phyloP scores from a whole-genome alignment of 2,329 filamentous ascomycete genomes.

The Claviceps quebecensis region DNA sequence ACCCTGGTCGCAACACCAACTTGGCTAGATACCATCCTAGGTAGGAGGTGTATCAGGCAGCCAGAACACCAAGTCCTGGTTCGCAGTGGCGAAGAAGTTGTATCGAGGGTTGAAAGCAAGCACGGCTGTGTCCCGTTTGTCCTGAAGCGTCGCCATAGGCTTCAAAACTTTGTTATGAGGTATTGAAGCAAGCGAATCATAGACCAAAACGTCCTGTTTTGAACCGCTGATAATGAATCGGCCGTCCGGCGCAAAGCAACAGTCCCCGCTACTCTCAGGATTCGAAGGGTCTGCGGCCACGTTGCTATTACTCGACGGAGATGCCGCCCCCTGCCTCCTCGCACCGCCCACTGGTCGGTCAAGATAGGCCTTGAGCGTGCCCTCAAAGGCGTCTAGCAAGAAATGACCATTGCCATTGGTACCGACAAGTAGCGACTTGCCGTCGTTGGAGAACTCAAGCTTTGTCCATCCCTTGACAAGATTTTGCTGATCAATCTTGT shows the following conservation, averaged over 20 bases:
- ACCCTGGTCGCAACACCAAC: background rate
- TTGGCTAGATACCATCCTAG: background rate
- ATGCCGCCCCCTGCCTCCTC: conserved; percentile 37
- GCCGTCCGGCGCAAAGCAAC: conserved; percentile 80
- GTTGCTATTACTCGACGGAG: conserved; percentile 11
- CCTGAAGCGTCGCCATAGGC: conserved; percentile 50
- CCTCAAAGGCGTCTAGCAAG: conserved; percentile 84
- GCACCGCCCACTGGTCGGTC: conserved; percentile 41
- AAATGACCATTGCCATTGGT: conserved; percentile 80
- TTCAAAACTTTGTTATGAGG: conserved; percentile 44
- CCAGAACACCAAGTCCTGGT: conserved; percentile 73
- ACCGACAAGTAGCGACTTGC: conserved; percentile 70
- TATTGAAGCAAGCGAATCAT: conserved; percentile 57
- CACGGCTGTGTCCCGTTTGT: conserved; percentile 55
- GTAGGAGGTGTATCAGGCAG: conserved; percentile 47
- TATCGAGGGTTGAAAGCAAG: conserved; percentile 82
- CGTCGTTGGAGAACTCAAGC: conserved; percentile 92
- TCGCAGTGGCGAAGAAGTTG: conserved; percentile 83
- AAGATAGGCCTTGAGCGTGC: conserved; percentile 61
- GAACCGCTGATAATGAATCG: conserved; percentile 76
- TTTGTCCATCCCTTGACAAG: conserved; percentile 66
- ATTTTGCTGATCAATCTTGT: conserved; percentile 39
- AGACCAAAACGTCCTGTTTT: conserved; percentile 62
- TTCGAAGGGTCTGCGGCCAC: conserved; percentile 21
- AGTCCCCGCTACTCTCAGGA: conserved; percentile 56